These are phyloP conservation scores for Candida qinlingensis DNA, from an alignment of 805 yeast species.

Conservation along the genomic window DNA sequence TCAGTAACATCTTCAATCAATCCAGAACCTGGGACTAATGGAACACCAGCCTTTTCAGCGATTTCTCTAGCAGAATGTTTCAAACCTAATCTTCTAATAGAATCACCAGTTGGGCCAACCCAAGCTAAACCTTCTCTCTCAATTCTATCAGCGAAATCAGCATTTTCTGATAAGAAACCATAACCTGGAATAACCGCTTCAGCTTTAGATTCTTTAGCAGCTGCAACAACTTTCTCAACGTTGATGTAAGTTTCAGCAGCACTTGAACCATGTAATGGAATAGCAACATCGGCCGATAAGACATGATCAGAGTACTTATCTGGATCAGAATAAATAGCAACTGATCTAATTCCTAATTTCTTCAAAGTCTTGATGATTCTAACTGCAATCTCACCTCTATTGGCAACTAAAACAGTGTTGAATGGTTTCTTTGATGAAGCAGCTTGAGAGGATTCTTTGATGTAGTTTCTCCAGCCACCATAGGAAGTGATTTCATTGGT, in stretches of 20 bases:
- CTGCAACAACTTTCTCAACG: slow-evolving; percentile 77
- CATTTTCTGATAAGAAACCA: slow-evolving; percentile 42
- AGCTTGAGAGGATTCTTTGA: slow-evolving; percentile 29
- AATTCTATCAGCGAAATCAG: slow-evolving; percentile 90
- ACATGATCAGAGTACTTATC: slow-evolving; percentile 90
- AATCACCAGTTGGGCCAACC: slow-evolving; percentile 95
- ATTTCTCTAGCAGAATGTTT: slow-evolving; percentile 96
- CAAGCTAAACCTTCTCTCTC: slow-evolving; percentile 77
- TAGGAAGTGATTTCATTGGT: slow-evolving; percentile 75
- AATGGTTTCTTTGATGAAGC: slow-evolving; percentile 49
- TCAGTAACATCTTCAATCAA: slow-evolving; percentile 66
- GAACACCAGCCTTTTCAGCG: slow-evolving; percentile 88
- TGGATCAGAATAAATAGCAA: slow-evolving; percentile 87
- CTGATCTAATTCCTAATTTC: slow-evolving; percentile 68
- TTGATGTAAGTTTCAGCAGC: slow-evolving; percentile 90
- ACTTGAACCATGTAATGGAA: slow-evolving; percentile 72
- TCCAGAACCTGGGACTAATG: slow-evolving; percentile 96
- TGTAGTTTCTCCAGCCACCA: slow-evolving; percentile 85
- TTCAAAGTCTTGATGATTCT: slow-evolving; percentile 86
- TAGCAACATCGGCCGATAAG: slow-evolving; percentile 70
- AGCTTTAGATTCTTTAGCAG: slow-evolving; percentile 78
- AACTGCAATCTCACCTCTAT: slow-evolving; percentile 97
- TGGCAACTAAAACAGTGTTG: slow-evolving; percentile 84
- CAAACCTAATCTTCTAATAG: slow-evolving; percentile 84
- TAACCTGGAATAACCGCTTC: slow-evolving; percentile 98